Base-by-base conservation (phyloP, 2,329 filamentous ascomycete species). In the Aspergillus carbonarius region DNA sequence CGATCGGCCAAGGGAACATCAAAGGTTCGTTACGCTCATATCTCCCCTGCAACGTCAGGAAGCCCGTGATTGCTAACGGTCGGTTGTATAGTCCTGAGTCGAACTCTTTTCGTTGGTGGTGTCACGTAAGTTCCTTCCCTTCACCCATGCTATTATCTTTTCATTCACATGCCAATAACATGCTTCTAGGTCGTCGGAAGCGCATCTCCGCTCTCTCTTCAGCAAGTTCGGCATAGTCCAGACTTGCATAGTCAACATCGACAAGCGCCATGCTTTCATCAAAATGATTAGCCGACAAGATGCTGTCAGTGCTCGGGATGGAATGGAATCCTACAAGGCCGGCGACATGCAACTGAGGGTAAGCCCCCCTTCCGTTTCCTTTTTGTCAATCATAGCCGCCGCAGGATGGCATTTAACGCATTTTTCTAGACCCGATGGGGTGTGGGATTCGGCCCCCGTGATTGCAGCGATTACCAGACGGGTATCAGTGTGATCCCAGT, bases 211-310 rank as follows among this genome's bases (percentile, higher is more conserved):
- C 54, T 80, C 79, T 52, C 87, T 96, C 46, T 99, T 99, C 75
- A 82, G 81, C 69, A 87, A 87, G 47, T 96, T 88, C 71, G 95
- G 95, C 59, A 82, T 88, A 54, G 95, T 99, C 4, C 95, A 99
- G 76, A 97, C 93, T 1, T 98, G 93, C 77, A 99, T 99, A 65
- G 93, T 97, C 66, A 98, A 99, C 79, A 90, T 92, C 70, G 95
- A 99, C 71, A 99, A 98, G 79, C 90, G 95, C 17, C 95, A 99
- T 76, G 95, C 95, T 5, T 99, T 99, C 74, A 93, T 99, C 70
- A 99, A 99, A 79, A 99, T 99, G 95, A 85, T 95, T 66, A 95
- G 86, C 63, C 91, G 96, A 37, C 83, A 86, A 62, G 92, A 96
- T 75, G 93, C 95, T 13, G 84, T 96, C 59, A 81, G 75, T 62